Conservation (phyloP, 2,329 filamentous ascomycete species). For the Aspergillus sp. region DNA sequence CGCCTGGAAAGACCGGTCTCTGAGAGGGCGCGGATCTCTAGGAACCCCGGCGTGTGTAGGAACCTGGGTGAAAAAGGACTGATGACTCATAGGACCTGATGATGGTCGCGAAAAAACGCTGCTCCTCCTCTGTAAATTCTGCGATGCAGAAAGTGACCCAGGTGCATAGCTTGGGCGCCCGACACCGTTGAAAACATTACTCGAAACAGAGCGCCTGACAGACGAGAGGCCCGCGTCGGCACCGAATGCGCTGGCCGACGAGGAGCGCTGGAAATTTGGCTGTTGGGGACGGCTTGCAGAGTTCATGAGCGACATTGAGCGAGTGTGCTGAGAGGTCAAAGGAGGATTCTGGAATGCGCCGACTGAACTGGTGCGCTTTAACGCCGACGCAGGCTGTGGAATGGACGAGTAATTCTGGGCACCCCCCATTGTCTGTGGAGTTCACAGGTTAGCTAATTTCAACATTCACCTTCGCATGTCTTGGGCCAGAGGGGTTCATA, state of each 20-base stretch:
- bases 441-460: conserved; percentile 10
- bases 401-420: conserved; percentile 76
- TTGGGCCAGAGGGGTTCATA: conserved; percentile 36
- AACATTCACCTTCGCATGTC: conserved; percentile 1
- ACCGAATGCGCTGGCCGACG: conserved; percentile 61
- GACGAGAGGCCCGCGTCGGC: conserved; percentile 73
- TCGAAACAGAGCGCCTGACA: conserved; percentile 70
- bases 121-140: conserved; percentile 57
- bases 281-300: conserved; percentile 75
- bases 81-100: conserved; percentile 60
- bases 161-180: conserved; percentile 67
- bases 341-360: conserved; percentile 55
- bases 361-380: conserved; percentile 84
- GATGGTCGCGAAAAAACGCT: conserved; percentile 75
- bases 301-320: conserved; percentile 80
- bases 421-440: conserved; percentile 62
- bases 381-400: conserved; percentile 80
- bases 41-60: conserved; percentile 74
- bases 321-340: conserved; percentile 62
- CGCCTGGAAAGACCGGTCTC: conserved; percentile 68
- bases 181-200: conserved; percentile 51
- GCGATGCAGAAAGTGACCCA: conserved; percentile 43
- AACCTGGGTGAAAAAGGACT: conserved; percentile 90
- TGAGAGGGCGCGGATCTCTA: conserved; percentile 75
- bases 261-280: conserved; percentile 78